phyloP scores from a whole-genome alignment of 148 eudicot genomes.

The Rhododendron griersonianum region DNA sequence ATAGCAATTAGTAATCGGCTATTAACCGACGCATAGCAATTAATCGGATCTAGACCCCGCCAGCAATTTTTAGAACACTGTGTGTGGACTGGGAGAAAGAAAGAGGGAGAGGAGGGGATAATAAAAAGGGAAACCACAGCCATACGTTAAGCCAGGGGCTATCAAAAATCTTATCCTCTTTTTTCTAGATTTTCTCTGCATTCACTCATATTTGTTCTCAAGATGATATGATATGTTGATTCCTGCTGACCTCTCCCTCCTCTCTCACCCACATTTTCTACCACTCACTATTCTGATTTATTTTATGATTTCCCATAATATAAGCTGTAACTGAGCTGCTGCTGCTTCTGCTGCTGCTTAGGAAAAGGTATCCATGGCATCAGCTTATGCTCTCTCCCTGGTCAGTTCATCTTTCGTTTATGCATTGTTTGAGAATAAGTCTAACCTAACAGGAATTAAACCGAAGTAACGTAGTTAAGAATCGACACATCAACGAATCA shows the following conservation, averaged over 20 bases:
- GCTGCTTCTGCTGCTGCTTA: background rate
- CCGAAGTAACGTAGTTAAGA: background rate
- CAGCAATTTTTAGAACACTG: background rate
- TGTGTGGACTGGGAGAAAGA: background rate
- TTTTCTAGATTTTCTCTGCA: background rate
- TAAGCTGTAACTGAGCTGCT: background rate
- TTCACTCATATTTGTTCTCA: background rate
- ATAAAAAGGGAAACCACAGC: slow-evolving; percentile 33
- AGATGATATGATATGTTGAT: background rate
- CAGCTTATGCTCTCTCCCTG: slow-evolving; percentile 60
- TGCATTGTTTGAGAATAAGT: background rate
- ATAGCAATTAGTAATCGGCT: no score
- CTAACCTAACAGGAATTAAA: background rate
- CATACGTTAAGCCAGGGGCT: slow-evolving; percentile 64
- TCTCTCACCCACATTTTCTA: background rate
- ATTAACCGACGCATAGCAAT: no score
- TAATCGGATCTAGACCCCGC: no score
- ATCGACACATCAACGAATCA: background rate
- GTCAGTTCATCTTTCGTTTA: slow-evolving; percentile 48
- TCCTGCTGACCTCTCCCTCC: slow-evolving; percentile 7
- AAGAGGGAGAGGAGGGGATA: slow-evolving; percentile 12
- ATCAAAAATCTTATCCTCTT: slow-evolving; percentile 43
- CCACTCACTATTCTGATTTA: background rate
- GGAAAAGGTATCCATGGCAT: slow-evolving; percentile 46
- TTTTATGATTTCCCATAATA: background rate